Conservation (phyloP, 129 eudicot genomes). For the Logfia minima region DNA sequence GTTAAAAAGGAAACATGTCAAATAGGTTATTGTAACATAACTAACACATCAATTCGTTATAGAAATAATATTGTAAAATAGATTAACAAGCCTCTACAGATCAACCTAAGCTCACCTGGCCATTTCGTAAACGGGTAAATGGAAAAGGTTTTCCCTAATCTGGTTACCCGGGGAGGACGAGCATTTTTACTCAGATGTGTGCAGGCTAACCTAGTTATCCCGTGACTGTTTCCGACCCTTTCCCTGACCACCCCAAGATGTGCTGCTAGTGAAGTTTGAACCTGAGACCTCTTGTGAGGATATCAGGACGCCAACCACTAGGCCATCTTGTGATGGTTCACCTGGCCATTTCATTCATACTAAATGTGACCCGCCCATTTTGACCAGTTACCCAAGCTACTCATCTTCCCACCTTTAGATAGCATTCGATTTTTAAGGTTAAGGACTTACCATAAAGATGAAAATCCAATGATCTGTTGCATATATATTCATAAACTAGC, state of each 20-base stretch:
- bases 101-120: neutral
- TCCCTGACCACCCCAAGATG: too few species aligned
- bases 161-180: too few species aligned
- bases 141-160: too few species aligned
- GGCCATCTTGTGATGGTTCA: too few species aligned
- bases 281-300: too few species aligned
- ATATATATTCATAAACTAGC: constrained; percentile 87
- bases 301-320: too few species aligned
- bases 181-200: too few species aligned
- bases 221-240: too few species aligned
- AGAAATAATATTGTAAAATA: too few species aligned
- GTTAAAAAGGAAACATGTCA: neutral
- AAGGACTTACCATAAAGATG: constrained; percentile 77
- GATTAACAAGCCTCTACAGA: neutral
- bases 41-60: neutral
- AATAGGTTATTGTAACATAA: neutral
- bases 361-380: neutral
- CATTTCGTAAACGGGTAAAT: neutral
- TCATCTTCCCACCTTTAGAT: neutral
- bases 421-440: neutral
- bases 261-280: too few species aligned
- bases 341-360: neutral
- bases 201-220: too few species aligned
- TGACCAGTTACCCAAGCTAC: neutral
- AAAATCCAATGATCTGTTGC: constrained; percentile 86